A percentile compares a stretch with the other conserved stretches of the same genome.
Evolutionary conservation across 345 rosid species (phyloP).

Genomic region (Moringa oleifera): DNA sequence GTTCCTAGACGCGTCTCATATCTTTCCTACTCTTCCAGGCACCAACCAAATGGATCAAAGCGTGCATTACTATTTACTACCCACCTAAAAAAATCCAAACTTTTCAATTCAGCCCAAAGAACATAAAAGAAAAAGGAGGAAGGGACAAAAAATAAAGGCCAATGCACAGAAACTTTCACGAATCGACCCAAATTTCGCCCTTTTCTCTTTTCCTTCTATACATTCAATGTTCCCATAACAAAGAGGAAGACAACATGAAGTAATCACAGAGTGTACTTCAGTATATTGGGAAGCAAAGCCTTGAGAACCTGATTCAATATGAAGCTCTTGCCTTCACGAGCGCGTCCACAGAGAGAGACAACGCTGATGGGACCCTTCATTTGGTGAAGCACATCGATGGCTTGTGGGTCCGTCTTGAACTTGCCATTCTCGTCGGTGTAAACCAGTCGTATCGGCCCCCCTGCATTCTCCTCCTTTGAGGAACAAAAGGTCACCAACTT

Average conservation of each 20-base stretch:
- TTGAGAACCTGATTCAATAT: constrained; percentile 30
- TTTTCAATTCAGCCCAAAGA: too few relatives aligned
- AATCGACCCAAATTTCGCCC: too few relatives aligned
- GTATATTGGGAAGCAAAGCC: neutral
- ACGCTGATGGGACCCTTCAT: constrained; percentile 36
- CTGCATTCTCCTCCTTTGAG: constrained; percentile 13
- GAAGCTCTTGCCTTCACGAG: constrained; percentile 31
- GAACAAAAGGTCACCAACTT: neutral
- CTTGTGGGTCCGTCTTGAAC: constrained; percentile 36
- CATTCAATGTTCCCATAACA: neutral
- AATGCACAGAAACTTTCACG: too few relatives aligned
- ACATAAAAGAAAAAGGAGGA: neutral
- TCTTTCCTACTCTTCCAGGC: too few relatives aligned
- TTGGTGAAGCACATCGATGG: constrained; percentile 32
- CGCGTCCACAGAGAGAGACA: constrained; percentile 33
- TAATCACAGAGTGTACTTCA: neutral
- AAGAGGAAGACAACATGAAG: neutral
- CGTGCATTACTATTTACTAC: too few relatives aligned
- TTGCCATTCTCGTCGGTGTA: constrained; percentile 36
- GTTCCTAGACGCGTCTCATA: too few relatives aligned
- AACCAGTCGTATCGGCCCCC: constrained; percentile 31
- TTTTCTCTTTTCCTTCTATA: neutral
- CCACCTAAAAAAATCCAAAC: too few relatives aligned
- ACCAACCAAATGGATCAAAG: too few relatives aligned
- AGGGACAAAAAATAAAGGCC: too few relatives aligned